Conservation (phyloP, 2,329 filamentous ascomycete genomes). For the Penicillium sp. region DNA sequence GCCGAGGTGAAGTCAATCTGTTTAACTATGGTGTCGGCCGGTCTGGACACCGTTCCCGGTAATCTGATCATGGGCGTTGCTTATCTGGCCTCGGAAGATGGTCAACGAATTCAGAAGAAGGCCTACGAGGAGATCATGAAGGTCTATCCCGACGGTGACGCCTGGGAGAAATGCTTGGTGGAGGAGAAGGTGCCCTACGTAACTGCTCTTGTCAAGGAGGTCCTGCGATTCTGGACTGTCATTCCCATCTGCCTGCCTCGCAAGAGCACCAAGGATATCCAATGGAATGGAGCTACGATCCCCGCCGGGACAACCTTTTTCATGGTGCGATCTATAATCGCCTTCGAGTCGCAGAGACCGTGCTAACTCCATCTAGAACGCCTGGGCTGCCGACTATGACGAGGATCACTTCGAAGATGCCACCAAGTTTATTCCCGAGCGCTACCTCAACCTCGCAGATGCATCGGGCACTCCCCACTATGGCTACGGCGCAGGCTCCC, state of each 20-base stretch:
- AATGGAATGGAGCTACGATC: slow-evolving; percentile 62
- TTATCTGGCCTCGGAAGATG: slow-evolving; percentile 63
- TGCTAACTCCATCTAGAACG: slow-evolving; percentile 48
- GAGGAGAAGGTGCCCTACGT: slow-evolving; percentile 75
- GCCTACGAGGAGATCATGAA: slow-evolving; percentile 67
- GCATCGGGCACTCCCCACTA: slow-evolving; percentile 57
- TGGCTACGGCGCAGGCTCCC: slow-evolving; percentile 58
- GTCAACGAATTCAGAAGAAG: slow-evolving; percentile 65
- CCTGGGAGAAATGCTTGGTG: slow-evolving; percentile 67
- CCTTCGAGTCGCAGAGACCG: neutral
- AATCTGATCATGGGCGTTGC: slow-evolving; percentile 77
- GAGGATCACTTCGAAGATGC: slow-evolving; percentile 62
- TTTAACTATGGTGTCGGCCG: slow-evolving; percentile 75
- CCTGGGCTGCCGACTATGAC: slow-evolving; percentile 72
- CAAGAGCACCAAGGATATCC: slow-evolving; percentile 66
- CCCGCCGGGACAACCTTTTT: slow-evolving; percentile 75
- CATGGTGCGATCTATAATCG: slow-evolving; percentile 50
- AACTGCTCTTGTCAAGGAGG: slow-evolving; percentile 73
- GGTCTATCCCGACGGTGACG: slow-evolving; percentile 67
- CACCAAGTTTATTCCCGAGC: slow-evolving; percentile 62
- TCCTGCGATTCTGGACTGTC: slow-evolving; percentile 72
- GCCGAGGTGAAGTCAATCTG: slow-evolving; percentile 76
- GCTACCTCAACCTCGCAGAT: slow-evolving; percentile 57
- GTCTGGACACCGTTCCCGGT: slow-evolving; percentile 74
- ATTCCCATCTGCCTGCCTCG: slow-evolving; percentile 74